Evolutionary conservation across 2,329 filamentous ascomycete genomes (phyloP).

Genomic region (Penicillium rolfsii): DNA sequence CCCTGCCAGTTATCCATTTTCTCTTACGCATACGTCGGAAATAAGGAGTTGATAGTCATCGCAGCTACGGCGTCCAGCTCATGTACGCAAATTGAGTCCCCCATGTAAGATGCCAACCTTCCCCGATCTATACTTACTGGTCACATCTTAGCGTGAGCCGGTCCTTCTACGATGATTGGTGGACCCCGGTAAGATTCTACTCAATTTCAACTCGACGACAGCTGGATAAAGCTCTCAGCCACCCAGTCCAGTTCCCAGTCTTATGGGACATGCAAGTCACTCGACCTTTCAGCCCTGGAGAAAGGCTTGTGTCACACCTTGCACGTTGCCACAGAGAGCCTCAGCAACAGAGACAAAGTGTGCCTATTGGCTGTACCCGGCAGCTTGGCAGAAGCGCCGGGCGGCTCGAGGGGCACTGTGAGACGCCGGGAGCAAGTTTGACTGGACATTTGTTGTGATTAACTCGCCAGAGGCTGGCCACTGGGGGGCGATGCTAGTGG

Average conservation of each 20-base stretch:
- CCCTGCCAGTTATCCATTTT: not conserved
- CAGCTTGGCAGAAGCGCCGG: constrained; percentile 26
- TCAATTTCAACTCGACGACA: not conserved
- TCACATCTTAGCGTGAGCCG: not conserved
- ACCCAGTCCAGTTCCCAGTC: constrained; percentile 2
- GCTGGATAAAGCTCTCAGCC: not conserved
- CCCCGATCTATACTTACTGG: not conserved
- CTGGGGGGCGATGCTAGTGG: constrained; percentile 19
- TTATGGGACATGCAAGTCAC: not conserved
- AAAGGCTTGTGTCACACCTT: not conserved
- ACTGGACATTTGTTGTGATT: not conserved
- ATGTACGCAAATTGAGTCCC: not conserved
- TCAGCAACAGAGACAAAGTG: not conserved
- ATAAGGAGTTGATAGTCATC: not conserved
- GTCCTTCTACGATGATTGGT: not conserved
- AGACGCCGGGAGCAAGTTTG: constrained; percentile 17
- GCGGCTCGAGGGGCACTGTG: constrained; percentile 28
- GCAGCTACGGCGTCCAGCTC: not conserved
- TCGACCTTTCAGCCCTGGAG: constrained; percentile 2
- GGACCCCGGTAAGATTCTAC: not conserved
- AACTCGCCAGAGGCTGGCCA: constrained; percentile 6
- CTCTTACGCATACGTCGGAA: not conserved
- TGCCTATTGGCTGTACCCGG: constrained; percentile 15
- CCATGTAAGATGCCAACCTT: not conserved
- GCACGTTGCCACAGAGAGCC: not conserved